Percentiles rank a stretch among this genome's conserved stretches.
Conservation (phyloP, 176 grass and related monocot species). For the Thalia dealbata region DNA sequence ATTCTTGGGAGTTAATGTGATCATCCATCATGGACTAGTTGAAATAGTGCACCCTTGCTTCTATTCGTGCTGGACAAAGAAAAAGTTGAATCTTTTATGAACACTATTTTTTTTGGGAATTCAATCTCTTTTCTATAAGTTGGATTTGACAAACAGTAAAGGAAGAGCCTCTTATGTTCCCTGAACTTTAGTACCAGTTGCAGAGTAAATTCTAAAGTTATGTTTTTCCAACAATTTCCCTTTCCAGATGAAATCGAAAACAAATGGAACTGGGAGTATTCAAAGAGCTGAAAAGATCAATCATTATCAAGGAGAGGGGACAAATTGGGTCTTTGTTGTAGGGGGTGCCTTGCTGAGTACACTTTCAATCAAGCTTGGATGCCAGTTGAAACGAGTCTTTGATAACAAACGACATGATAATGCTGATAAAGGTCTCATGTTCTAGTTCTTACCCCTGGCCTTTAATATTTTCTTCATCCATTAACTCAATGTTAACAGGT, state of each 20-base stretch:
- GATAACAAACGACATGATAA: conserved; percentile 44
- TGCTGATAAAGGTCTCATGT: conserved; percentile 49
- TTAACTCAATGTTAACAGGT: neutral
- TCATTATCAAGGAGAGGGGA: conserved; percentile 51
- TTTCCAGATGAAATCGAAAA: conserved; percentile 54
- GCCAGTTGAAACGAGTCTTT: conserved; percentile 72
- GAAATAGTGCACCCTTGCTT: too few relatives aligned
- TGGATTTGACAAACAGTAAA: too few relatives aligned
- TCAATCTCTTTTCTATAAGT: too few relatives aligned
- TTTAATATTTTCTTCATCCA: conserved; percentile 9
- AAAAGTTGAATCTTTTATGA: too few relatives aligned
- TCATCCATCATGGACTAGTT: too few relatives aligned
- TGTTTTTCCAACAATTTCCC: conserved; percentile 21
- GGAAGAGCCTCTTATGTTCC: neutral
- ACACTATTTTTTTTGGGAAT: too few relatives aligned
- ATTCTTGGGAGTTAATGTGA: too few relatives aligned
- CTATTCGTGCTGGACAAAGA: too few relatives aligned
- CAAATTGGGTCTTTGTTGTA: conserved; percentile 87
- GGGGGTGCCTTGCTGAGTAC: conserved; percentile 74
- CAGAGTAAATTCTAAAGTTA: neutral
- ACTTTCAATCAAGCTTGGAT: conserved; percentile 66
- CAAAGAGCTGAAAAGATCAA: conserved; percentile 41
- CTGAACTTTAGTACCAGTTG: neutral
- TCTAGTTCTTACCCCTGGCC: neutral
- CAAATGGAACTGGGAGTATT: conserved; percentile 34